Evolutionary conservation across 805 yeast species (phyloP), one percentile per base, ranked within the genome.

Genomic region (Wickerhamomyces bovis): DNA sequence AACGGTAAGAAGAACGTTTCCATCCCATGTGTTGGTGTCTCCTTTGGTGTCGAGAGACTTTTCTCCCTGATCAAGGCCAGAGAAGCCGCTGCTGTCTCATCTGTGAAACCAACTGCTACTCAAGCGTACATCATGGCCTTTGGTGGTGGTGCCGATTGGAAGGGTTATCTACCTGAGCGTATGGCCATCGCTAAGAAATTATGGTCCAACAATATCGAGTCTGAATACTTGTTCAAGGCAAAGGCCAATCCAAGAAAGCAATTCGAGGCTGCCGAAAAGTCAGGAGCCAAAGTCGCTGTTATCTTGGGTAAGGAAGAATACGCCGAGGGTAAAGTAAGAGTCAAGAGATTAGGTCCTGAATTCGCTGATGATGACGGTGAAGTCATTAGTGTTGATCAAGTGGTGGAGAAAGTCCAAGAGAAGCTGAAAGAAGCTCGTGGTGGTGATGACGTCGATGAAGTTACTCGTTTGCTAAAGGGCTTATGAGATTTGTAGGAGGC

Each of bases 61-160:
- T 94, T 94, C 65, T 89, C 98, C 9, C 70, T 94, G 50, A 81
- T 94, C 58, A 89, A 87, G 65, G 83, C 87, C 44, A 79, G 95
- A 64, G 75, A 77, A 39, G 78, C 78, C 26, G 75, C 78, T 55
- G 81, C 81, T 28, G 73, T 51, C 21, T 38, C 50, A 7, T 42
- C 76, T 56, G 74, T 90, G 47, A 80, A 94, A 57, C 81, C 97
- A 31, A 77, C 90, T 25, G 81, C 92, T 35, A 95, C 99, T 18
- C 95, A 94, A 66, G 98, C 88, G 13, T 94, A 75, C 62, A 84
- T 94, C 43, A 90, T 94, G 97, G 98, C 99, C 1, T 90, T 94
- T 62, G 99, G 99, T 55, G 98, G 97, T 60, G 99, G 98, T 60
- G 86, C 86, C 58, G 95, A 85, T 51, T 90, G 97, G 97, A 81